These are phyloP conservation scores for Leishmania major DNA, from an alignment of 208 protist genomes.

Conservation along the genomic window DNA sequence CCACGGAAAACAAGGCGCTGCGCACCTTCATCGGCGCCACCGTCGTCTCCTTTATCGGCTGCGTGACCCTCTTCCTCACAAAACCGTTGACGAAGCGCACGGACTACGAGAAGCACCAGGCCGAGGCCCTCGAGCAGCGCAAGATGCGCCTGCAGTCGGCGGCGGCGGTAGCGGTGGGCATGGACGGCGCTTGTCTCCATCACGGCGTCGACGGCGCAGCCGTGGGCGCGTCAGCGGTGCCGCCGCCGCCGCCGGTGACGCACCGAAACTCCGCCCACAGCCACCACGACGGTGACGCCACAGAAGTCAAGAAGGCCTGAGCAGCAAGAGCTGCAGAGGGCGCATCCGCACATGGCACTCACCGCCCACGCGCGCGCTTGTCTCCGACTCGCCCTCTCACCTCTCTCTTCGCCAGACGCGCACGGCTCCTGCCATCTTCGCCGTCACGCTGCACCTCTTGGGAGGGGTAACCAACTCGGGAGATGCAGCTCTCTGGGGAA, in stretches of 20 bases:
- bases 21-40: conserved; percentile 65
- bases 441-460: not conserved
- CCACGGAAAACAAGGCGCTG: conserved; percentile 39
- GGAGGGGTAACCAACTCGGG: not conserved
- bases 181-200: not conserved
- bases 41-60: conserved; percentile 59
- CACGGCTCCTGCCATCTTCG: not conserved
- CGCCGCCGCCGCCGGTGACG: no score
- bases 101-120: conserved; percentile 54
- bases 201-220: not conserved
- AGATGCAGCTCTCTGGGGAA: not conserved
- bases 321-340: not conserved
- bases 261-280: not conserved
- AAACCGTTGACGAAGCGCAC: conserved; percentile 45
- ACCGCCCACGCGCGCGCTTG: not conserved
- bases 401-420: not conserved
- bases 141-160: conserved; percentile 19
- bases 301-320: conserved; percentile 2
- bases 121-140: conserved; percentile 25
- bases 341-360: not conserved
- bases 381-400: not conserved
- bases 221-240: not conserved
- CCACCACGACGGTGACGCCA: not conserved
- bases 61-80: conserved; percentile 42
- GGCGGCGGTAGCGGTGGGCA: conserved; percentile 1